Evolutionary conservation across 2,329 filamentous ascomycete genomes (phyloP).

Genomic region (Magnaporthiopsis rhizophila): DNA sequence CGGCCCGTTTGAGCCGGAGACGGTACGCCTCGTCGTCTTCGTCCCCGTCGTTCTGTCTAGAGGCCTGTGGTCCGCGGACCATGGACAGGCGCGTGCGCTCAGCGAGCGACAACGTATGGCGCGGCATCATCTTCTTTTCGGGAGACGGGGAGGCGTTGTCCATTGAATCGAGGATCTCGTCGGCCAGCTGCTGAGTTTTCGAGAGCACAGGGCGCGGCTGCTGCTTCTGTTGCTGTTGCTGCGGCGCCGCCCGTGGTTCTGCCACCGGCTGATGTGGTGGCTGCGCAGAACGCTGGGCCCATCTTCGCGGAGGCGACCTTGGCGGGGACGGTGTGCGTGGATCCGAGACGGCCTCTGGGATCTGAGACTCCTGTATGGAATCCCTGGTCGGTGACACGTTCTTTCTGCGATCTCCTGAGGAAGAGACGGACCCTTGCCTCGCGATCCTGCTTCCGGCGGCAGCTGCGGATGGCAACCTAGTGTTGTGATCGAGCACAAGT

Average conservation of each 20-base stretch:
- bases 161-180: conserved; percentile 49
- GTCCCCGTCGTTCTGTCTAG: conserved; percentile 13
- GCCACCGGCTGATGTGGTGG: background rate
- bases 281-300: background rate
- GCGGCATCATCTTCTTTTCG: conserved; percentile 42
- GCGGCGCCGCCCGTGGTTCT: background rate
- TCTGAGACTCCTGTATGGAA: background rate
- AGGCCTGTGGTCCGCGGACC: conserved; percentile 45
- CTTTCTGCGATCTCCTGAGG: background rate
- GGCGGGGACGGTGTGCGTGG: conserved; percentile 4
- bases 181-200: conserved; percentile 41
- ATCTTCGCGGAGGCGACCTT: background rate
- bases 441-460: background rate
- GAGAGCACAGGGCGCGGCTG: background rate
- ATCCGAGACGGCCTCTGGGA: background rate
- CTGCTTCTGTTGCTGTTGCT: background rate
- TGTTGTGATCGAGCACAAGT: conserved; percentile 1
- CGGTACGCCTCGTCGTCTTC: conserved; percentile 9
- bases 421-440: background rate
- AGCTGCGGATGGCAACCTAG: background rate
- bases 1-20: background rate
- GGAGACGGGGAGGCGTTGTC: conserved; percentile 50
- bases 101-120: conserved; percentile 55
- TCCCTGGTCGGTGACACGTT: background rate
- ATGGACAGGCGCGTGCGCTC: conserved; percentile 80